These are phyloP conservation scores for Apiospora aurea DNA, from an alignment of 2,329 filamentous ascomycete genomes.

Conservation along the genomic window DNA sequence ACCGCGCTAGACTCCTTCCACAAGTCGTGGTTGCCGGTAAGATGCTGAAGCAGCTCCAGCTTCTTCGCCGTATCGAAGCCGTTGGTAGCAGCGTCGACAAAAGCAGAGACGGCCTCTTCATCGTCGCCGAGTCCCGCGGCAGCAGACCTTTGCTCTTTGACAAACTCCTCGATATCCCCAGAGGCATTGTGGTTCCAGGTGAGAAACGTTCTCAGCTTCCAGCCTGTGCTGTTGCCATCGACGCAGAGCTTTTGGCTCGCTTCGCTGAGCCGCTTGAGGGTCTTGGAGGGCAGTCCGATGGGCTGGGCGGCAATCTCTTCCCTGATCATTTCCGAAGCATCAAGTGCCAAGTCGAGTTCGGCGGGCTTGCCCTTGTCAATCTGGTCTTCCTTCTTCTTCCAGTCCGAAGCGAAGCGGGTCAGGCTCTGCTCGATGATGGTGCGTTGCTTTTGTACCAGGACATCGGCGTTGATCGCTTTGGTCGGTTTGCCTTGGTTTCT, in stretches of 20 bases:
- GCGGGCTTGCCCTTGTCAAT: constrained; percentile 31
- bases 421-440: constrained; percentile 34
- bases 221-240: constrained; percentile 33
- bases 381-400: constrained; percentile 26
- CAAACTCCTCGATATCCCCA: constrained; percentile 16
- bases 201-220: constrained; percentile 42
- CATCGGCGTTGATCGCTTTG: constrained; percentile 29
- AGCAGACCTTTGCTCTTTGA: constrained; percentile 28
- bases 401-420: constrained; percentile 33
- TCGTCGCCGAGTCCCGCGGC: constrained; percentile 29
- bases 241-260: constrained; percentile 32
- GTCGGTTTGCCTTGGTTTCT: constrained; percentile 23
- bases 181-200: constrained; percentile 32
- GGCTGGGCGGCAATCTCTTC: constrained; percentile 28
- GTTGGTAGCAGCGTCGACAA: constrained; percentile 39
- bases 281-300: constrained; percentile 35
- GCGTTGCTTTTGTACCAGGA: constrained; percentile 34
- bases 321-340: constrained; percentile 34
- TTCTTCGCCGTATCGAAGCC: constrained; percentile 30
- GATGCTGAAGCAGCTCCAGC: constrained; percentile 33
- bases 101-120: constrained; percentile 33
- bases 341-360: constrained; percentile 33
- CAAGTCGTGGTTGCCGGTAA: constrained; percentile 33
- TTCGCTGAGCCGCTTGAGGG: constrained; percentile 33
- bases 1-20: constrained; percentile 34